phyloP scores from a whole-genome alignment of 1,284 basidiomycete genomes.

The Cutaneotrichosporon arboriforme region DNA sequence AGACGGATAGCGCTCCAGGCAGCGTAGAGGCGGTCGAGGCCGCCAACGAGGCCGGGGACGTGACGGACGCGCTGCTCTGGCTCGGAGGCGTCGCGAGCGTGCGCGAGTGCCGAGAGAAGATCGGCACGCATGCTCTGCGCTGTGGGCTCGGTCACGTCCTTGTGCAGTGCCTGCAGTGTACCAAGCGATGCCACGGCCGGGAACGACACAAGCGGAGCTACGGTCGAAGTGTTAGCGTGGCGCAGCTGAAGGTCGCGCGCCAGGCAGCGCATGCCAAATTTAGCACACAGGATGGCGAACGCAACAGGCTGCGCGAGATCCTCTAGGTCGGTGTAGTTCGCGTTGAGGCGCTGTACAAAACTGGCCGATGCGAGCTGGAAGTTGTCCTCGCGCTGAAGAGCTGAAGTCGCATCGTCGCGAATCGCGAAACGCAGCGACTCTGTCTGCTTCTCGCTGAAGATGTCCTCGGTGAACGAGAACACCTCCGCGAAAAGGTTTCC shows the following conservation, averaged over 20 bases:
- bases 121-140: conserved; percentile 15
- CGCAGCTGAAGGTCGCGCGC: conserved; percentile 25
- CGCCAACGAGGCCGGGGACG: conserved; percentile 47
- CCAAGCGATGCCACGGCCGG: conserved; percentile 52
- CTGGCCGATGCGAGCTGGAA: conserved; percentile 49
- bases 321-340: conserved; percentile 51
- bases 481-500: conserved; percentile 79
- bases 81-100: conserved; percentile 51
- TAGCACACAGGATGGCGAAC: conserved; percentile 60
- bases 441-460: conserved; percentile 31
- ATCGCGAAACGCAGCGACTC: conserved; percentile 35
- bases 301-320: conserved; percentile 68
- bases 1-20: conserved; percentile 80
- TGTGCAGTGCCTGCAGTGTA: conserved; percentile 49
- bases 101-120: conserved; percentile 54
- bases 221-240: conserved; percentile 24
- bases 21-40: conserved; percentile 68
- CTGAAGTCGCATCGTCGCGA: conserved; percentile 20
- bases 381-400: conserved; percentile 39
- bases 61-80: conserved; percentile 14
- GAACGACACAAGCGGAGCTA: conserved; percentile 32
- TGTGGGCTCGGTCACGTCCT: conserved; percentile 17
- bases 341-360: conserved; percentile 50
- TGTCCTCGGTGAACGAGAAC: conserved; percentile 56
- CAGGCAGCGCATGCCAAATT: conserved; percentile 66